These are phyloP conservation scores for Euclidium syriacum DNA, from an alignment of 345 rosid species.

Conservation along the genomic window DNA sequence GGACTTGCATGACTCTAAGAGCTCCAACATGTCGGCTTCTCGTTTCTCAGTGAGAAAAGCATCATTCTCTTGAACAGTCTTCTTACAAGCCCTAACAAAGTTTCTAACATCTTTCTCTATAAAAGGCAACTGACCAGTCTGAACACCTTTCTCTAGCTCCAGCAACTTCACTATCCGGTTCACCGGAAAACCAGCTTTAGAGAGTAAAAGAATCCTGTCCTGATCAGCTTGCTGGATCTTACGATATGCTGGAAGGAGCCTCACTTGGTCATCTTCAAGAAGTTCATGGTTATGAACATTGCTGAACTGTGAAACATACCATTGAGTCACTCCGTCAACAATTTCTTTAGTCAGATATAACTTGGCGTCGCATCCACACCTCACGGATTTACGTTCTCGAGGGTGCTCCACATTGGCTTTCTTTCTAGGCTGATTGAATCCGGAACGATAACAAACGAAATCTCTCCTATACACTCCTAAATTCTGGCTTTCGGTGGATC, in stretches of 20 bases:
- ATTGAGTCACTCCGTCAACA: conserved; percentile 54
- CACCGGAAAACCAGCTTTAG: conserved; percentile 92
- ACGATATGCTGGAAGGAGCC: conserved; percentile 86
- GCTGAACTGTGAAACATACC: conserved; percentile 92
- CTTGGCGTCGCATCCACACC: conserved; percentile 95
- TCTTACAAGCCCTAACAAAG: conserved; percentile 81
- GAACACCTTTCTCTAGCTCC: conserved; percentile 87
- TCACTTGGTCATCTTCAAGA: conserved; percentile 89
- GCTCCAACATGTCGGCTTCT: conserved; percentile 66
- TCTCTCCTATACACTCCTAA: conserved; percentile 83
- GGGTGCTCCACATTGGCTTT: conserved; percentile 89
- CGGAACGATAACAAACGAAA: conserved; percentile 95
- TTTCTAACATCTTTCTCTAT: conserved; percentile 94
- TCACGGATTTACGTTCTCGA: conserved; percentile 83
- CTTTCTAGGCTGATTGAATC: conserved; percentile 88
- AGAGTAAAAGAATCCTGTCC: conserved; percentile 77
- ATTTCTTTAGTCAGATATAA: conserved; percentile 76
- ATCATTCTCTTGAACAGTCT: conserved; percentile 80
- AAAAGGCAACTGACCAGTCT: conserved; percentile 78
- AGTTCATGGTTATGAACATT: conserved; percentile 94
- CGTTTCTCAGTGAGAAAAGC: conserved; percentile 70
- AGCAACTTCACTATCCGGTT: conserved; percentile 80
- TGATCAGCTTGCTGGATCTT: conserved; percentile 88
- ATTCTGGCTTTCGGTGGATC: conserved; percentile 85
- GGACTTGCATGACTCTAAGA: conserved; percentile 68